Conservation (phyloP, 2,329 filamentous ascomycete species). For the Saccharata proteae region DNA sequence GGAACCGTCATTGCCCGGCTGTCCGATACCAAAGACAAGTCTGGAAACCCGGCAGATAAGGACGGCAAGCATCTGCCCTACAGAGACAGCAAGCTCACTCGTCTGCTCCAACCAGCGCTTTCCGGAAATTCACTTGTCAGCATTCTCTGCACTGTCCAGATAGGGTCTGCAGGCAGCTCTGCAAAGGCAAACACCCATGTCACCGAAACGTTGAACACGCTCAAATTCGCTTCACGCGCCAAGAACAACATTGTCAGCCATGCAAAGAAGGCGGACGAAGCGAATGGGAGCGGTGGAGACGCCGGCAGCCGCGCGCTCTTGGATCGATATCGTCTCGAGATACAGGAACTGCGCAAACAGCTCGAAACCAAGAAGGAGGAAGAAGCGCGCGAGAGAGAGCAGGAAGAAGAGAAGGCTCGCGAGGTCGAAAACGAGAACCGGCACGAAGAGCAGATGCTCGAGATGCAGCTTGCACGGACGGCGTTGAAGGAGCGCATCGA, state of each 20-base stretch:
- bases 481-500: conserved; percentile 95
- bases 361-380: conserved; percentile 47
- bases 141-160: conserved; percentile 92
- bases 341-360: conserved; percentile 66
- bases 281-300: conserved; percentile 63
- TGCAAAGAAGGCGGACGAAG: conserved; percentile 88
- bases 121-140: conserved; percentile 92
- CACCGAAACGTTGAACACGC: conserved; percentile 81
- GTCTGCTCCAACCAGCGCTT: conserved; percentile 80
- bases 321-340: conserved; percentile 90
- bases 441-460: conserved; percentile 94
- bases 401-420: conserved; percentile 55
- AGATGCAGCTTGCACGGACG: conserved; percentile 94
- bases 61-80: conserved; percentile 96
- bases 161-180: conserved; percentile 62
- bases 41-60: conserved; percentile 58
- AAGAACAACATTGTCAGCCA: conserved; percentile 98
- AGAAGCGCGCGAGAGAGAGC: conserved; percentile 49
- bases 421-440: conserved; percentile 66
- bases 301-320: conserved; percentile 76
- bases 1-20: conserved; percentile 90
- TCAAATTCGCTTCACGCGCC: conserved; percentile 91
- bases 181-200: conserved; percentile 64
- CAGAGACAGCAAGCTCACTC: conserved; percentile 91
- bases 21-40: conserved; percentile 82